Evolutionary conservation across 2,329 filamentous ascomycete genomes (phyloP), one percentile per base, ranked within the genome.

Genomic region (Penicillium sp.): DNA sequence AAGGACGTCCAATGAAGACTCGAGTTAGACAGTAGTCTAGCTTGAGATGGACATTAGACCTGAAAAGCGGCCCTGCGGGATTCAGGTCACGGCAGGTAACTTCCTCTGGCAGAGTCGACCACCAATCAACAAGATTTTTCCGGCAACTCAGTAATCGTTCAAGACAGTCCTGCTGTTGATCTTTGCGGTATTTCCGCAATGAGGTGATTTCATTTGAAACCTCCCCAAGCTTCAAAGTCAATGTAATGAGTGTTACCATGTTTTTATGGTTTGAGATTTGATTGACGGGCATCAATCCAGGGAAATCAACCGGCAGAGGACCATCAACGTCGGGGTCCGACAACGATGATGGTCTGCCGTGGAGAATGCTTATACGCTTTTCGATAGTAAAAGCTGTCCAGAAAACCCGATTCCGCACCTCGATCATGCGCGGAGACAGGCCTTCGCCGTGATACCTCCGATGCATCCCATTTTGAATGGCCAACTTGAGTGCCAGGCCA

Each of bases 381-480:
- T 85, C 82, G 26, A 82, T 79, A 0, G 80, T 82, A 61, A 83
- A 84, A 0, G 77, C 76, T 4, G 81, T 83, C 82, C 82, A 84
- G 74, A 82, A 84, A 9, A 84, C 79, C 2, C 82, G 75, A 62
- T 82, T 83, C 18, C 82, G 74, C 3, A 77, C 79, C 71, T 84
- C 81, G 14, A 80, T 73, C 57, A 81, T 77, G 31, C 74, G 73
- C 11, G 77, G 70, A 31, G 80, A 78, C 11, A 83, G 72, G 0
- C 74, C 78, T 48, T 78, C 76, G 2, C 78, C 79, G 1, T 76
- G 70, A 55, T 79, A 81, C 52, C 74, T 79, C 47, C 82, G 74
- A 60, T 85, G 82, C 82, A 85, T 83, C 10, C 82, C 82, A 62
- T 85, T 85, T 58, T 84, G 82, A 14, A 85, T 83, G 2, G 82